A percentile compares a stretch with the other conserved stretches of the same genome.
Evolutionary conservation across 306 rosid genomes (phyloP).

Genomic region (Acmispon strigosus): DNA sequence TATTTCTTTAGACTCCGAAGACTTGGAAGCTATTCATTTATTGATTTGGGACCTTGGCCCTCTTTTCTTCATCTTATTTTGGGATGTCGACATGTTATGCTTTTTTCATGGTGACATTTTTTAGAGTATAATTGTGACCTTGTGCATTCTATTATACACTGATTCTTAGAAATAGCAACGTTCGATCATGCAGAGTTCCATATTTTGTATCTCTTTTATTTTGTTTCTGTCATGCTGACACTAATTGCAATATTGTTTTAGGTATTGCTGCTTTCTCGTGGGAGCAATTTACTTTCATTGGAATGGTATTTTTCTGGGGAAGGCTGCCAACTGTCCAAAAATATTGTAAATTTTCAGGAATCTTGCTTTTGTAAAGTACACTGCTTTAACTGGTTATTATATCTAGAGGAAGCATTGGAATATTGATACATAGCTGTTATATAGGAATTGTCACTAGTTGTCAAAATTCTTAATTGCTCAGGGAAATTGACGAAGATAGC

Average conservation of each 20-base stretch:
- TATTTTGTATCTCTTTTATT: neutral
- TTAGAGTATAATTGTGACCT: neutral
- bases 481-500: neutral
- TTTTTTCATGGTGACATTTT: neutral
- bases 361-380: slow-evolving; percentile 53
- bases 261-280: slow-evolving; percentile 29
- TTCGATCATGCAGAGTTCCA: neutral
- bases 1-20: neutral
- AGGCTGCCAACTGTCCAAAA: slow-evolving; percentile 28
- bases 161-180: neutral
- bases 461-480: slow-evolving; percentile 17
- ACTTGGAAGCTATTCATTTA: neutral
- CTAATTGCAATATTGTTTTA: slow-evolving; percentile 30
- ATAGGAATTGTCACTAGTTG: slow-evolving; percentile 23
- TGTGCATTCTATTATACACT: neutral
- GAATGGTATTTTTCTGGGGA: slow-evolving; percentile 28
- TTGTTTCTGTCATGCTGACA: slow-evolving; percentile 8
- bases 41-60: neutral
- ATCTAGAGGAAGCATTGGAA: slow-evolving; percentile 35
- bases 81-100: neutral
- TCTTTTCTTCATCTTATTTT: neutral
- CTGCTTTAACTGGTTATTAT: slow-evolving; percentile 39
- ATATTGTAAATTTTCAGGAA: slow-evolving; percentile 46
- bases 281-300: slow-evolving; percentile 31
- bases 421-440: slow-evolving; percentile 26